Evolutionary conservation across 2,329 filamentous ascomycete genomes (phyloP).

Genomic region (Xylariaceae sp.): DNA sequence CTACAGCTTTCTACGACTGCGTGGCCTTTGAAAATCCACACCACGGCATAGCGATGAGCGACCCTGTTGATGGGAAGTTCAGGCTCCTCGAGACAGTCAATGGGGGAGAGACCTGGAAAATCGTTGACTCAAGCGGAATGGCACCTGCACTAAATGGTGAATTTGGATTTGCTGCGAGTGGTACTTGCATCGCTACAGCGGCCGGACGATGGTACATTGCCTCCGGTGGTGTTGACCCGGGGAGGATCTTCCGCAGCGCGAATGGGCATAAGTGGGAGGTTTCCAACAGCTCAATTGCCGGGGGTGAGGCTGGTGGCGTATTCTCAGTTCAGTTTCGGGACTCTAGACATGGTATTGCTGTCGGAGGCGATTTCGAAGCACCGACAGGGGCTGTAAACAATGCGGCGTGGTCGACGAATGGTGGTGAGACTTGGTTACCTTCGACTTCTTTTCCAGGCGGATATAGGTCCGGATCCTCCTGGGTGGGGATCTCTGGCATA

Average conservation of each 20-base stretch:
- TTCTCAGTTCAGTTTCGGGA: slow-evolving; percentile 45
- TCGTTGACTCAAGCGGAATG: slow-evolving; percentile 38
- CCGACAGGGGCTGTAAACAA: slow-evolving; percentile 32
- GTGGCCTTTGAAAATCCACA: slow-evolving; percentile 38
- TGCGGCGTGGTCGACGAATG: slow-evolving; percentile 43
- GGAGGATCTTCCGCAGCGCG: slow-evolving; percentile 39
- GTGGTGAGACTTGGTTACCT: slow-evolving; percentile 40
- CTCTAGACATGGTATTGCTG: slow-evolving; percentile 37
- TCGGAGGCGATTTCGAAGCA: slow-evolving; percentile 42
- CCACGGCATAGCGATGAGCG: slow-evolving; percentile 43
- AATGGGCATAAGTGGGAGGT: slow-evolving; percentile 40
- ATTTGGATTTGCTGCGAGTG: slow-evolving; percentile 44
- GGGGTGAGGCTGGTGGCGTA: slow-evolving; percentile 39
- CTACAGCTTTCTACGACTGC: slow-evolving; percentile 45
- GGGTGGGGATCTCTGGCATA: slow-evolving; percentile 35
- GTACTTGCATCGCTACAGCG: slow-evolving; percentile 42
- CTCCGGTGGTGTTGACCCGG: slow-evolving; percentile 39
- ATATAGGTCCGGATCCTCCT: slow-evolving; percentile 43
- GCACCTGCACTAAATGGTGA: slow-evolving; percentile 39
- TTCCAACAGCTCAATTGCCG: slow-evolving; percentile 36
- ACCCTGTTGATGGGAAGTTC: slow-evolving; percentile 44
- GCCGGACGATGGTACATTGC: slow-evolving; percentile 42
- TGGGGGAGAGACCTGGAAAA: slow-evolving; percentile 38
- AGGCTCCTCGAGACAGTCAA: slow-evolving; percentile 43
- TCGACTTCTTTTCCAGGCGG: slow-evolving; percentile 39